Percentiles rank a stretch among this genome's conserved stretches.
phyloP scores from a whole-genome alignment of 495 filamentous ascomycete species.

The Lasiosphaeria hispida region DNA sequence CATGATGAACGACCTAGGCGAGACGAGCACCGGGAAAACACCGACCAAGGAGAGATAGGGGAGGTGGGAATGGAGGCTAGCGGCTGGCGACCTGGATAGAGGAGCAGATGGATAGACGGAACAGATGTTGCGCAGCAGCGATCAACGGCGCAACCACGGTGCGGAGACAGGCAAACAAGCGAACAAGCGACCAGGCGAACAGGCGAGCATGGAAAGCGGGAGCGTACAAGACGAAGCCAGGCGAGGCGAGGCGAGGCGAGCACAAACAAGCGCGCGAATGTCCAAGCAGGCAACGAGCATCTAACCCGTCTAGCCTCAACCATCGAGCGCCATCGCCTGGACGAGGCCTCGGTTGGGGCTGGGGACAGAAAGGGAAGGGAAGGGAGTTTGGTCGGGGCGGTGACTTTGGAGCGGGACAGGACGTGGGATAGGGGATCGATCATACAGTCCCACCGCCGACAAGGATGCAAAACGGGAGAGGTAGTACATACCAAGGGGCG shows the following conservation, averaged over 20 bases:
- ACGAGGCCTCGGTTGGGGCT: slow-evolving; percentile 4
- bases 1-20: too few relatives aligned
- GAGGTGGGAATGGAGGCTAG: too few relatives aligned
- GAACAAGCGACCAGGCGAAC: background rate
- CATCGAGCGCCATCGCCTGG: too few relatives aligned
- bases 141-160: too few relatives aligned
- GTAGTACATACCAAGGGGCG: slow-evolving; percentile 12
- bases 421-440: slow-evolving; percentile 9
- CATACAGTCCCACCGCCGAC: background rate
- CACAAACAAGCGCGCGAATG: background rate
- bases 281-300: background rate
- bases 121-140: too few relatives aligned
- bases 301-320: slow-evolving; percentile 5
- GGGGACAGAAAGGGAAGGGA: background rate
- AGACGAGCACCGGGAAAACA: too few relatives aligned
- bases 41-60: too few relatives aligned
- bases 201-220: background rate
- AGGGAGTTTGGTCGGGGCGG: background rate
- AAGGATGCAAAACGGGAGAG: slow-evolving; percentile 3
- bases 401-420: too few relatives aligned
- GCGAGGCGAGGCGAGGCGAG: slow-evolving; percentile 11
- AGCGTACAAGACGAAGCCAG: background rate
- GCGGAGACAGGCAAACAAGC: too few relatives aligned
- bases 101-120: too few relatives aligned
- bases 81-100: too few relatives aligned